Evolutionary conservation across 1,284 basidiomycete species (phyloP), one percentile per base, ranked within the genome.

Genomic region (Ustilago tritici): DNA sequence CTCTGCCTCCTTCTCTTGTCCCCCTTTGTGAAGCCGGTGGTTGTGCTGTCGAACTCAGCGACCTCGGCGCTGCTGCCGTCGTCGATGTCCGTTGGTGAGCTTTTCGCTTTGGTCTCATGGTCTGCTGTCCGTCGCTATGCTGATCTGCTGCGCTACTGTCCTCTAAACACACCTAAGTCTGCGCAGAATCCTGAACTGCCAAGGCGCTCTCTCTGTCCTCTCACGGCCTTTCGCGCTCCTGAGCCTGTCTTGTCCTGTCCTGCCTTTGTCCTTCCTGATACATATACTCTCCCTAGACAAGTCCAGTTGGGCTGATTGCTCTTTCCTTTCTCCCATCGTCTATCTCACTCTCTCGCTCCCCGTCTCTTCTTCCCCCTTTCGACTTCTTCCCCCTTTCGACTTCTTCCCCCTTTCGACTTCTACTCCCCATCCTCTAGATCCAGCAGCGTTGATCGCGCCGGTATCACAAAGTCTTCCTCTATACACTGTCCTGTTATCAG

Each of bases 381-480:
- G 36, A 56, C 34, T 54, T 34, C 9, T 50, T 40, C 23, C 10
- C 41, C 41, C n/a, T 12, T 35, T 46, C 31, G 28, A 32, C 38
- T 35, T 38, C 35, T 43, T n/a, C 64, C 35, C 55, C 34, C 61
- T 36, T 60, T 58, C 55, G 23, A 40, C 38, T 56, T 50, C 43
- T 43, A 15, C 28, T 31, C 54, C 35, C 53, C 14, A 41, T 40
- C 34, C 43, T 38, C 49, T 61, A 9, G 49, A 56, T 61, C 70
- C 70, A 50, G 61, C 57, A 73, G 71, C 71, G 71, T 74, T 74
- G 71, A 74, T 65, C 71, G 71, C 71, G 61, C 61, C 61, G 70
- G 70, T 41, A 54, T 64, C 40, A 15, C 46, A 38, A n/a, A n/a
- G 7, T 38, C 40, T 59, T 46, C 0, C 57, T 56, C 34, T 56